phyloP scores from a whole-genome alignment of 352 stramenopile species.

The Phytophthora europaea region DNA sequence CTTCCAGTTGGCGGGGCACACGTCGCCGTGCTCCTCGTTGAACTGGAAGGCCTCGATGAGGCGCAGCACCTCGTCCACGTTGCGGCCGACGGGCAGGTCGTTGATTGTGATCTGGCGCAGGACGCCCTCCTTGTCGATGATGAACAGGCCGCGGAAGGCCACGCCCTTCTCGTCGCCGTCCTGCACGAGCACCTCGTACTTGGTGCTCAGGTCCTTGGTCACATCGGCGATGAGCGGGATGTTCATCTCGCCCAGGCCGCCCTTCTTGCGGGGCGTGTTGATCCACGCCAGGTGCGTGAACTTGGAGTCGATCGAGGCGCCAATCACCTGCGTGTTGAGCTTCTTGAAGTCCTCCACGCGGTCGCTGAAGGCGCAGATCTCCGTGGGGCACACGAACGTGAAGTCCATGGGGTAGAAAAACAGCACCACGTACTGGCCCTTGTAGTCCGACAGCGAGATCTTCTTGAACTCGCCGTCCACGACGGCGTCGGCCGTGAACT shows the following conservation, averaged over 20 bases:
- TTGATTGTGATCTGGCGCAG: slow-evolving; percentile 91
- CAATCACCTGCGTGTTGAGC: slow-evolving; percentile 78
- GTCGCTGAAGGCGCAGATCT: slow-evolving; percentile 93
- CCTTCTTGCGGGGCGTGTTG: slow-evolving; percentile 91
- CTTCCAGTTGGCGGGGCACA: slow-evolving; percentile 94
- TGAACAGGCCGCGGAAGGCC: slow-evolving; percentile 90
- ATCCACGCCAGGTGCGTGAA: slow-evolving; percentile 93
- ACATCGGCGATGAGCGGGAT: slow-evolving; percentile 93
- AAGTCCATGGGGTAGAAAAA: slow-evolving; percentile 95
- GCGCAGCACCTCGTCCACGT: slow-evolving; percentile 92
- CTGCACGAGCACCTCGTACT: slow-evolving; percentile 89
- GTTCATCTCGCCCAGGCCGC: slow-evolving; percentile 91
- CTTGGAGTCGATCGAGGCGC: slow-evolving; percentile 89
- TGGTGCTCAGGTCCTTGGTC: slow-evolving; percentile 84
- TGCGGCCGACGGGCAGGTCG: slow-evolving; percentile 89
- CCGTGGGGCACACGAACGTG: slow-evolving; percentile 93
- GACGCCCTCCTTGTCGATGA: slow-evolving; percentile 90
- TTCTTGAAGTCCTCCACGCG: slow-evolving; percentile 82
- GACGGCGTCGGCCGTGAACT: slow-evolving; percentile 85
- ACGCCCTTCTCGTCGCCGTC: slow-evolving; percentile 76
- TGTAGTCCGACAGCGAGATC: slow-evolving; percentile 88
- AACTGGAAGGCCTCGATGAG: slow-evolving; percentile 95
- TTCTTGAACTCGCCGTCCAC: slow-evolving; percentile 88
- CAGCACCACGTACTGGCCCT: slow-evolving; percentile 92
- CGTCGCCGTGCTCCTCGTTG: slow-evolving; percentile 91